Percentiles rank a stretch among this genome's conserved stretches.
These are phyloP conservation scores for Candida freyschussii DNA, from an alignment of 1,139 yeast species.

Conservation along the genomic window DNA sequence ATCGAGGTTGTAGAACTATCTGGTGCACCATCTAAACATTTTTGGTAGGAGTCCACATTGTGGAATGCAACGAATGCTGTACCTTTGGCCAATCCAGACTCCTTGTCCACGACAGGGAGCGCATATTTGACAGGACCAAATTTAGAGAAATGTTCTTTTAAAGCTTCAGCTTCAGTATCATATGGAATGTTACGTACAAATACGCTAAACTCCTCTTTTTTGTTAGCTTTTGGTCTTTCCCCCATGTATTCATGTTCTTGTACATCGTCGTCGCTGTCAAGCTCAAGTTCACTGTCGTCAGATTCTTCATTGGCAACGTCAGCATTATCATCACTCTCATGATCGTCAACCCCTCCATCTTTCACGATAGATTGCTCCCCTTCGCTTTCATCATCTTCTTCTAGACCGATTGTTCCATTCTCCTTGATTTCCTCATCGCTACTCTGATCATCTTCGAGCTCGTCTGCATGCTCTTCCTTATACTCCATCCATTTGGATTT, in stretches of 20 bases:
- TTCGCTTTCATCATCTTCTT: conserved; percentile 28
- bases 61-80: conserved; percentile 91
- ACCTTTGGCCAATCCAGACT: conserved; percentile 84
- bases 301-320: conserved; percentile 31
- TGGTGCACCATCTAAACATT: conserved; percentile 78
- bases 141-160: conserved; percentile 69
- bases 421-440: conserved; percentile 26
- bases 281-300: conserved; percentile 29
- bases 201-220: conserved; percentile 63
- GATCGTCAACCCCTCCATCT: conserved; percentile 23
- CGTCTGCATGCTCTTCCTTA: conserved; percentile 36
- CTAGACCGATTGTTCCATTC: too few relatives aligned
- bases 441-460: conserved; percentile 30
- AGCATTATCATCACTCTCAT: conserved; percentile 26
- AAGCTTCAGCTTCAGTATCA: conserved; percentile 79
- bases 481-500: conserved; percentile 73
- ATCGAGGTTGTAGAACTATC: conserved; percentile 69
- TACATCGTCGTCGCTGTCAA: conserved; percentile 31
- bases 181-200: conserved; percentile 93
- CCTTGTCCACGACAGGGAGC: conserved; percentile 83
- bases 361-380: conserved; percentile 28
- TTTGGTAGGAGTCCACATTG: conserved; percentile 54
- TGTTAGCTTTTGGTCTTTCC: conserved; percentile 43
- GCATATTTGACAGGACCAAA: conserved; percentile 93
- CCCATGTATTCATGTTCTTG: conserved; percentile 33